Evolutionary conservation across 441 rosid species (phyloP).

Genomic region (Aleurites moluccanus): DNA sequence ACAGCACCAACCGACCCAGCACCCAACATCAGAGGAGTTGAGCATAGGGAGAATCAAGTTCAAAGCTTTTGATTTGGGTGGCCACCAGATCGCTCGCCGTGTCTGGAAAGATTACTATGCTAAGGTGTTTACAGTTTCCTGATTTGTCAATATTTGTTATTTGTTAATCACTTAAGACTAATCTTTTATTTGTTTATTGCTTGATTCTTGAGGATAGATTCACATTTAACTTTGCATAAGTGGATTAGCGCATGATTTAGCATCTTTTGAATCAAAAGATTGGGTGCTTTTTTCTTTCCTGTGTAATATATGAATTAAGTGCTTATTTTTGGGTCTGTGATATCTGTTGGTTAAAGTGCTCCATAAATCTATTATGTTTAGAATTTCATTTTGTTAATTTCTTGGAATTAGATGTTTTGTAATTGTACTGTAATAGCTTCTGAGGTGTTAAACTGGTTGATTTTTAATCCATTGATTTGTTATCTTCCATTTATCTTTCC

Average conservation of each 20-base stretch:
- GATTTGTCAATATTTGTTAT: background rate
- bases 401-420: slow-evolving; percentile 1
- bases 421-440: background rate
- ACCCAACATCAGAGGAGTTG: slow-evolving; percentile 88
- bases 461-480: background rate
- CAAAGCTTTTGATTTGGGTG: slow-evolving; percentile 94
- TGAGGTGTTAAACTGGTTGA: background rate
- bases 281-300: background rate
- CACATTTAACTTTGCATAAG: background rate
- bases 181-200: background rate
- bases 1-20: slow-evolving; percentile 93
- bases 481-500: background rate
- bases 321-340: background rate
- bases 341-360: slow-evolving; percentile 7
- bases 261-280: background rate
- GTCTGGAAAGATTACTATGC: slow-evolving; percentile 97
- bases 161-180: background rate
- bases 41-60: slow-evolving; percentile 91
- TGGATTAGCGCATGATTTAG: background rate
- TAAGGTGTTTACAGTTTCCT: slow-evolving; percentile 44
- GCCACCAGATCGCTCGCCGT: slow-evolving; percentile 93
- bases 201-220: slow-evolving; percentile 8
- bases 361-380: background rate
- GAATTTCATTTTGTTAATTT: background rate
- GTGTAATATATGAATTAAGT: background rate